Evolutionary conservation across 352 stramenopile species (phyloP).

Genomic region (Chrysophaeum taylorii): DNA sequence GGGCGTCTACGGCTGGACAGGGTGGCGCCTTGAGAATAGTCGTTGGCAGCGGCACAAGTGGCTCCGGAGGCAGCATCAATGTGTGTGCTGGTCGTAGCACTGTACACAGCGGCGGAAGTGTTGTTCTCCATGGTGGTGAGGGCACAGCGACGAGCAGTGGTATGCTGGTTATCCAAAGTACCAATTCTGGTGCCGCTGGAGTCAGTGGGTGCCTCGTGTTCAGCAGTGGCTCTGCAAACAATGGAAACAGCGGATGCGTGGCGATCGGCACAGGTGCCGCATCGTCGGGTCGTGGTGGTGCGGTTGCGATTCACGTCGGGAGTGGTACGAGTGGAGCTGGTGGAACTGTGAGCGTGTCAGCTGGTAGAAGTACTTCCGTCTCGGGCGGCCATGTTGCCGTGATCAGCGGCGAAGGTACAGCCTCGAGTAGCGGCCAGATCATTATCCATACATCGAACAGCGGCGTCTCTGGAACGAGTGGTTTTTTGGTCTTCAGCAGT

Average conservation of each 20-base stretch:
- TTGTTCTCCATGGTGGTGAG: too few relatives aligned
- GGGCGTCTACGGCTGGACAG: constrained; percentile 14
- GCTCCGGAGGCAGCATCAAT: constrained; percentile 20
- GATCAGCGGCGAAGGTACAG: too few relatives aligned
- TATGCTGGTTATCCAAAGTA: too few relatives aligned
- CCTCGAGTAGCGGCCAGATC: not conserved
- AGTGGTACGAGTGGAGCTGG: constrained; percentile 26
- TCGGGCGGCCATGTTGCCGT: too few relatives aligned
- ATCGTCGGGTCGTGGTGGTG: constrained; percentile 18
- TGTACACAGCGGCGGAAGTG: constrained; percentile 14
- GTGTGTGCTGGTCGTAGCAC: constrained; percentile 16
- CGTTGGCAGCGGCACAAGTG: constrained; percentile 26
- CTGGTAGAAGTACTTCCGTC: not conserved
- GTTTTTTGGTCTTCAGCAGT: constrained; percentile 26
- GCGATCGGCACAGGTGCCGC: constrained; percentile 12
- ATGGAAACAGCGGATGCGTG: constrained; percentile 26
- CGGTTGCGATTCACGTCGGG: constrained; percentile 28
- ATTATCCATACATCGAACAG: constrained; percentile 25
- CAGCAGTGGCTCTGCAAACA: constrained; percentile 36
- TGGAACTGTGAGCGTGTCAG: constrained; percentile 19
- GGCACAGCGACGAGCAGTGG: too few relatives aligned
- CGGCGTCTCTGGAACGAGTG: constrained; percentile 26
- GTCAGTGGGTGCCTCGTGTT: constrained; percentile 30
- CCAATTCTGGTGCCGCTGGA: constrained; percentile 14
- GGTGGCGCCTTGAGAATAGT: constrained; percentile 20